Base-by-base conservation (phyloP, 306 rosid genomes). In the Carpinus fangiana region DNA sequence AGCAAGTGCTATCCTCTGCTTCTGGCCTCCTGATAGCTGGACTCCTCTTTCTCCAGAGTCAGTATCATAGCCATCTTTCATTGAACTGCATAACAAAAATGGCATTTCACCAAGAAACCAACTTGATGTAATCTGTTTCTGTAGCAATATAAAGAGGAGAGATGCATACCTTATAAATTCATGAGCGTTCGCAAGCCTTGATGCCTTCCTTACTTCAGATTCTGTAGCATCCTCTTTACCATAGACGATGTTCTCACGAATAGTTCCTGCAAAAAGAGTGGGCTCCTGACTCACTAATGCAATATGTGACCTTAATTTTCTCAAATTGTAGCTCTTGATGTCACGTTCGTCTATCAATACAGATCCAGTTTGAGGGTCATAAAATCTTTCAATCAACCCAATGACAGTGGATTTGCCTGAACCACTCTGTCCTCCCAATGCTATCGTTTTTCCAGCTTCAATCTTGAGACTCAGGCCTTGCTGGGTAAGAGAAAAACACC, bases 231-330 rank as follows among this genome's bases (percentile, higher is more conserved):
- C 83, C 14, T 81, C 86, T 73, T 80, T 77, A 5, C 93, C 96
- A 18, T 85, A 90, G 0, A 76, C 77, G 64, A 91, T 93, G 91
- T 91, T 93, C 10, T 93, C 91, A 12, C 87, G 86, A 54, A 93
- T 88, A 8, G 90, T 90, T 81, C 93, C 96, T 28, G 90, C 92
- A 47, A 87, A 88, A 26, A 91, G 97, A 8, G 93, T 85, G 1
- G 96, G 93, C 82, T 91, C 97, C 17, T 93, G 93, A 70, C 96
- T 91, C 76, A 93, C 96, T 57, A 93, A 73, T 48, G 93, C 92
- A 81, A 93, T 89, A 57, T 84, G 90, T 53, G 88, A 87, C 81
- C 98, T 90, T 79, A 90, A 75, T 31, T 79, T 86, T 77, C 78
- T 91, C 79, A 91, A 67, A 54, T 85, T 79, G 57, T 87, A 84